phyloP scores from a whole-genome alignment of 1,284 basidiomycete genomes.

The Microbotryum silenes-acaulis region DNA sequence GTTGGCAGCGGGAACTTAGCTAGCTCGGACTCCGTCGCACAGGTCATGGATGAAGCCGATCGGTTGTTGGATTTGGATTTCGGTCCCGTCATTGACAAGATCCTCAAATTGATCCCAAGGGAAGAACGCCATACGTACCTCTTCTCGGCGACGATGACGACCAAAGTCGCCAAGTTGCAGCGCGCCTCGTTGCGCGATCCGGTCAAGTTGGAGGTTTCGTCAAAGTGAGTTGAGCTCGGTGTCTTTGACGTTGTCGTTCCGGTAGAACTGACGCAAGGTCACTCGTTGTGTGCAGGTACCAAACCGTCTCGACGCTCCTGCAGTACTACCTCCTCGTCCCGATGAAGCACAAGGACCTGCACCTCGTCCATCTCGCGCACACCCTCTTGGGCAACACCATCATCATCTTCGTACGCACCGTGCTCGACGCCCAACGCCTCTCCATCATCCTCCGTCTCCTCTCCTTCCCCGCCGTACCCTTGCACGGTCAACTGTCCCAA shows the following conservation, averaged over 20 bases:
- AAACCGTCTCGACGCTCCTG: slow-evolving; percentile 88
- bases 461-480: slow-evolving; percentile 88
- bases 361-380: slow-evolving; percentile 84
- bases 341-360: slow-evolving; percentile 82
- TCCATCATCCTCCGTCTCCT: slow-evolving; percentile 83
- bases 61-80: slow-evolving; percentile 96
- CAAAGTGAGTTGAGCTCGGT: slow-evolving; percentile 54
- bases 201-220: slow-evolving; percentile 85
- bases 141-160: slow-evolving; percentile 99
- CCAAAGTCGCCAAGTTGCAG: slow-evolving; percentile 95
- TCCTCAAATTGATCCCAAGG: slow-evolving; percentile 88
- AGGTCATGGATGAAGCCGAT: slow-evolving; percentile 98
- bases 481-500: slow-evolving; percentile 93
- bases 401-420: slow-evolving; percentile 93
- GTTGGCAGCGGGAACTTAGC: background rate
- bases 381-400: slow-evolving; percentile 85
- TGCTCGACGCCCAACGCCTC: slow-evolving; percentile 83
- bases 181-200: slow-evolving; percentile 92
- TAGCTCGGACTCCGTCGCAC: background rate
- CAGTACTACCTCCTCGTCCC: slow-evolving; percentile 97
- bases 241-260: background rate
- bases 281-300: slow-evolving; percentile 56
- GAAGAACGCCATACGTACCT: slow-evolving; percentile 85
- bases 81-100: slow-evolving; percentile 92
- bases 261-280: background rate